Percentiles rank a stretch among this genome's conserved stretches.
Conservation (phyloP, 2,329 filamentous ascomycete genomes). For the Cercospora sp. region DNA sequence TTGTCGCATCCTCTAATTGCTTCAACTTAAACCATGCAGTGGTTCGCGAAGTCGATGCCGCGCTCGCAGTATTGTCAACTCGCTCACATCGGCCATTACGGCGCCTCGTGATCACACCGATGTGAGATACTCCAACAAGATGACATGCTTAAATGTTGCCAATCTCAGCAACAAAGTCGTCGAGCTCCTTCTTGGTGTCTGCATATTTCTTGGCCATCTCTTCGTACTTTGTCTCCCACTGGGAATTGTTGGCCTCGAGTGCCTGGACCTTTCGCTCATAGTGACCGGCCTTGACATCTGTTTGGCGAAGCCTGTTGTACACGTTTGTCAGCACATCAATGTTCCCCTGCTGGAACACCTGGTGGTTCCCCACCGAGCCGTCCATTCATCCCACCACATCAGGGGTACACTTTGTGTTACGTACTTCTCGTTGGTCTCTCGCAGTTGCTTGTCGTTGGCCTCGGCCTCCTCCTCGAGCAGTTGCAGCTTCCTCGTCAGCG, state of each 20-base stretch:
- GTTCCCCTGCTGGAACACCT: neutral
- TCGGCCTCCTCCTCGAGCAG: conserved; percentile 98
- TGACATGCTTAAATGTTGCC: conserved; percentile 74
- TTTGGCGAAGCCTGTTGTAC: conserved; percentile 82
- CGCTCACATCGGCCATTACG: neutral
- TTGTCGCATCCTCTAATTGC: neutral
- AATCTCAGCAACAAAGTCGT: conserved; percentile 88
- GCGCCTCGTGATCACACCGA: neutral
- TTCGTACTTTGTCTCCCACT: conserved; percentile 98
- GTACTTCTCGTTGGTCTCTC: conserved; percentile 98
- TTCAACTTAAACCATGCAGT: neutral
- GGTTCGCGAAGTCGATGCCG: neutral
- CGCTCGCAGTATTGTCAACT: neutral
- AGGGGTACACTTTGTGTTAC: conserved; percentile 41
- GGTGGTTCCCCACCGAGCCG: conserved; percentile 11
- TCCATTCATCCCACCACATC: conserved; percentile 21
- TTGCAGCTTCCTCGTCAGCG: conserved; percentile 86
- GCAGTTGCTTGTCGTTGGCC: conserved; percentile 90
- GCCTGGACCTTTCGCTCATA: conserved; percentile 99
- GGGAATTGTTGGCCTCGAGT: conserved; percentile 84
- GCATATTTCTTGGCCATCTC: conserved; percentile 92
- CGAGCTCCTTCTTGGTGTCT: conserved; percentile 81
- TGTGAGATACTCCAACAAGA: neutral
- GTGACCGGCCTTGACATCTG: conserved; percentile 98
- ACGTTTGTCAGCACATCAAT: conserved; percentile 3